Conservation (phyloP, 345 rosid species). For the Boechera stricta region DNA sequence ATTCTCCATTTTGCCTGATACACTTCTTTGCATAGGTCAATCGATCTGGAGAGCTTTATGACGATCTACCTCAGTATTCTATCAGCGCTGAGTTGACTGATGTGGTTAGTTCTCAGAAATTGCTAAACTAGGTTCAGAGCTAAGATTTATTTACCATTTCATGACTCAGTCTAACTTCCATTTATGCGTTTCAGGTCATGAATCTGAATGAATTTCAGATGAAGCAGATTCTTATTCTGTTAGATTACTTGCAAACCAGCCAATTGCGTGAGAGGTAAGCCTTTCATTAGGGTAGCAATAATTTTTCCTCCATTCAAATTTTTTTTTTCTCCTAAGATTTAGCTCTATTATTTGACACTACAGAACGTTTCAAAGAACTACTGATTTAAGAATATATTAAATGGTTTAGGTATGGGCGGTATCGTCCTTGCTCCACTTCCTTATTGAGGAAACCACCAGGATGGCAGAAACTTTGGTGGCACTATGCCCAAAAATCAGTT, state of each 20-base stretch:
- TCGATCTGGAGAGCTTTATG: constrained; percentile 72
- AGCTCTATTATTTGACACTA: constrained; percentile 5
- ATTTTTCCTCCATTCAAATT: constrained; percentile 10
- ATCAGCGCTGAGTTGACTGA: constrained; percentile 65
- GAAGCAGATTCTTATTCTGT: constrained; percentile 67
- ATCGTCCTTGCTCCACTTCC: constrained; percentile 73
- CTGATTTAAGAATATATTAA: constrained; percentile 13
- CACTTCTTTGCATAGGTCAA: constrained; percentile 56
- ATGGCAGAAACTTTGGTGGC: constrained; percentile 92
- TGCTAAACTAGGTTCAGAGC: constrained; percentile 15
- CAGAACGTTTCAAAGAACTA: not conserved
- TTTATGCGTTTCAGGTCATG: constrained; percentile 52
- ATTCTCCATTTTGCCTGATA: constrained; percentile 20
- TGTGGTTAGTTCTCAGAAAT: constrained; percentile 60
- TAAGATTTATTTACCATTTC: constrained; percentile 10
- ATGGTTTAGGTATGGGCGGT: constrained; percentile 79
- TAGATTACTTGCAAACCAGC: constrained; percentile 72
- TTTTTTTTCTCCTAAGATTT: constrained; percentile 11
- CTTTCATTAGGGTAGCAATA: constrained; percentile 9
- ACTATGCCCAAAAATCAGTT: constrained; percentile 79
- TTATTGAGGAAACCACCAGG: constrained; percentile 64
- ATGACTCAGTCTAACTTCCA: constrained; percentile 26
- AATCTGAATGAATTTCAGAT: constrained; percentile 76
- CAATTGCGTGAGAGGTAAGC: constrained; percentile 85
- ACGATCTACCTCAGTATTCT: constrained; percentile 78